Evolutionary conservation across 2,329 filamentous ascomycete genomes (phyloP), one percentile per base, ranked within the genome.

Genomic region (Tolypocladium capitatum): DNA sequence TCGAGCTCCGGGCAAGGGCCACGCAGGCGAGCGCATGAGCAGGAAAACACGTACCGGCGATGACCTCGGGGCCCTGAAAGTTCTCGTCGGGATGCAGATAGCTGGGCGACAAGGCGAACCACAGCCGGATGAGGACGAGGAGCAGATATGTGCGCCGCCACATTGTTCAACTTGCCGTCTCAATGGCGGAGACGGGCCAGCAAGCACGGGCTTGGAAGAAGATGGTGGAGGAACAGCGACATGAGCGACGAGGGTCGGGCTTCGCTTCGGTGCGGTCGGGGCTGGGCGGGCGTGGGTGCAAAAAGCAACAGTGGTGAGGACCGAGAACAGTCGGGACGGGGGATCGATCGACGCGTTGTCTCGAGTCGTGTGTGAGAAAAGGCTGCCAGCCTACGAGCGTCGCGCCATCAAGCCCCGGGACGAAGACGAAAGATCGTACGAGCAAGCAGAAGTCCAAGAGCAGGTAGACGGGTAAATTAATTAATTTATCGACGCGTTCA

Each of bases 71-170:
- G 33, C 92, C 92, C 70, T 98, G 92, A 61, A 98, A 98, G 72
- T 97, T 92, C 75, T 98, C 92, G 70, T 98, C 92, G 5, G 92
- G 92, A 66, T 98, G 92, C 43, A 98, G 79, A 67, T 98, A 98
- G 73, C 91, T 97, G 50, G 92, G 86, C 53, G 85, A 90, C 54
- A 97, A 71, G 51, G 92, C 91, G 65, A 97, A 91, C 78, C 91
- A 97, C 61, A 97, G 76, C 66, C 92, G 84, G 60, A 95, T 80
- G 56, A 92, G 72, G 60, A 94, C 75, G 58, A 98, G 75, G 48
- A 94, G 69, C 53, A 97, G 74, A 68, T 95, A 95, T 53, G 83
- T 79, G 67, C 90, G 83, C 73, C 90, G 81, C 89, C 88, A 95
- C 91, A 96, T 96, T 58, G 58, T 52, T 52, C 49, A 51, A 36